These are phyloP conservation scores for Cajanus cajan DNA, from an alignment of 306 rosid genomes.

Conservation along the genomic window DNA sequence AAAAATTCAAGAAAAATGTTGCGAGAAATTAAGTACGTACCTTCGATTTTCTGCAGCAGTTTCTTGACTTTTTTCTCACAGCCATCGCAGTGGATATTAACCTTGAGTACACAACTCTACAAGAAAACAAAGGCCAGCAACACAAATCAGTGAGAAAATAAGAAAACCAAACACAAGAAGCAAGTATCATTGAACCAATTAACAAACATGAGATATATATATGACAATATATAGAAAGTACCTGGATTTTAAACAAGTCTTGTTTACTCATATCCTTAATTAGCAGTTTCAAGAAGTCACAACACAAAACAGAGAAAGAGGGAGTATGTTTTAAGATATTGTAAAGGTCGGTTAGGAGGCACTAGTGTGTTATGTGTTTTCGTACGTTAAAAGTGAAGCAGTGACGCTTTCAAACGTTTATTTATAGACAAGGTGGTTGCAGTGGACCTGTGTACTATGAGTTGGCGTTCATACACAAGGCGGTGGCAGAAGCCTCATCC, in stretches of 20 bases:
- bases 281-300: not conserved
- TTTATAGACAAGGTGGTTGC: not conserved
- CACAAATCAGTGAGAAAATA: not conserved
- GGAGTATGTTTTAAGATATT: not conserved
- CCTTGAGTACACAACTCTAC: conserved; percentile 64
- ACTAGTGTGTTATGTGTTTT: not conserved
- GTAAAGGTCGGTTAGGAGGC: not conserved
- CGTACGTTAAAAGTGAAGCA: not conserved
- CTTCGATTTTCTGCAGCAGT: conserved; percentile 66
- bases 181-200: too few relatives aligned
- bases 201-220: too few relatives aligned
- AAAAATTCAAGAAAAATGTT: not conserved
- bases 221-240: too few relatives aligned
- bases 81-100: conserved; percentile 74
- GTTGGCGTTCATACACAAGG: not conserved
- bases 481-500: not conserved
- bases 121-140: not conserved
- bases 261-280: conserved; percentile 60
- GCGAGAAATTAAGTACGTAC: conserved; percentile 23
- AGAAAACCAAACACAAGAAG: not conserved
- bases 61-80: conserved; percentile 69
- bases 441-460: not conserved
- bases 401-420: not conserved
- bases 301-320: not conserved
- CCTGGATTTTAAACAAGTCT: conserved; percentile 60